phyloP scores from a whole-genome alignment of 192 early-diverging fungal genomes.

The Podila epigama region DNA sequence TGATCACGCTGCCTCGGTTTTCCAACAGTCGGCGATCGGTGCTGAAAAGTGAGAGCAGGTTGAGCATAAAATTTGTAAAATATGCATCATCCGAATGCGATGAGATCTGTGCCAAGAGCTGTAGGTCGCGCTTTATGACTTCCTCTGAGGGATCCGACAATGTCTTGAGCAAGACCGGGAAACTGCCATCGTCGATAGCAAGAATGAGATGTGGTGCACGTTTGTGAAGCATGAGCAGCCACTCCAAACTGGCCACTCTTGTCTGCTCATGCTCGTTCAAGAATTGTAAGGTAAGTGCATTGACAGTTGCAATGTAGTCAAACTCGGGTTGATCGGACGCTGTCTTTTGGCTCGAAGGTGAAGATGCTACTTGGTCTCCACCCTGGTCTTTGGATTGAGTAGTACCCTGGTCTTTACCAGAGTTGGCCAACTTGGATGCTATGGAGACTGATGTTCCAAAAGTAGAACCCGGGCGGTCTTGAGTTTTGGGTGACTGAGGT shows the following conservation, averaged over 20 bases:
- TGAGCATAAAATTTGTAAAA: conserved; percentile 88
- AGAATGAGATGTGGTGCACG: conserved; percentile 90
- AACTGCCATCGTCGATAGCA: conserved; percentile 86
- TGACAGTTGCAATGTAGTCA: conserved; percentile 85
- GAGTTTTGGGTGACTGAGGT: conserved; percentile 36
- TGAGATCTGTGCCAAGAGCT: conserved; percentile 95
- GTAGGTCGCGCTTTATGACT: conserved; percentile 91
- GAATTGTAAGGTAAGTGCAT: conserved; percentile 78
- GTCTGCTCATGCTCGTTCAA: conserved; percentile 94
- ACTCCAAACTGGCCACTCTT: conserved; percentile 89
- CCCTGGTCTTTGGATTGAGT: not conserved
- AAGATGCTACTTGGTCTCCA: conserved; percentile 4
- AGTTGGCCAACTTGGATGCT: conserved; percentile 27
- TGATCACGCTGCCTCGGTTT: conserved; percentile 88
- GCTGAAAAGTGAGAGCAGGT: conserved; percentile 89
- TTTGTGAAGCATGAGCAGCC: conserved; percentile 96
- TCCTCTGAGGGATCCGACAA: conserved; percentile 95
- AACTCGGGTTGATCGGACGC: conserved; percentile 55
- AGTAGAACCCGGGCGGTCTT: conserved; percentile 39
- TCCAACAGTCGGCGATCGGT: conserved; percentile 89
- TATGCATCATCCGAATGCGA: conserved; percentile 86
- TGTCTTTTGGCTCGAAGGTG: conserved; percentile 4
- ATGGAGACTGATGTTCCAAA: conserved; percentile 41
- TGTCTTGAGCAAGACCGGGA: conserved; percentile 88
- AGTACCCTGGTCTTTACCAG: conserved; percentile 8